Evolutionary conservation across 2,329 filamentous ascomycete genomes (phyloP), one percentile per base, ranked within the genome.

Genomic region (Beauveria scarabaeidicola): DNA sequence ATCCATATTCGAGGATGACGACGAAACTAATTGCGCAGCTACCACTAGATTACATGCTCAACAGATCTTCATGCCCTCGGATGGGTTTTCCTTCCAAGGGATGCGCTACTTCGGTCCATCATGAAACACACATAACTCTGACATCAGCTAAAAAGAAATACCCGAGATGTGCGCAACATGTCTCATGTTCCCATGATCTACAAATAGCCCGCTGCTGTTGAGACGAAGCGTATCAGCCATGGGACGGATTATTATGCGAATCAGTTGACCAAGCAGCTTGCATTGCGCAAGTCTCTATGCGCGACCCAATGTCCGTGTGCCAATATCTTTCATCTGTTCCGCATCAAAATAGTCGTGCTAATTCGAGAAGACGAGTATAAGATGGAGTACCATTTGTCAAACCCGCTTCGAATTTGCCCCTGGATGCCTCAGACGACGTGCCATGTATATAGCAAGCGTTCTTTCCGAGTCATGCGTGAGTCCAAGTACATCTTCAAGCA

Each of bases 191-290:
- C 8, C 13, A 5, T 36, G 52, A 55, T 55, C 43, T 38, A 38
- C 43, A 19, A 19, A 40, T 40, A 11, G 17, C n/a, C 53, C 21
- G 9, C 17, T 23, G 32, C 15, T 15, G 19, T 47, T 38, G 29
- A 48, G 53, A 38, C 32, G 53, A 56, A 48, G 27, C 21, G 43
- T 48, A 17, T 56, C 53, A 56, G 53, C 17, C 29, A 56, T 56
- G n/a, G 5, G 43, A 56, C 43, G 53, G 29, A 48, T 48, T 43
- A 17, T 19, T 15, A 38, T 27, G 29, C 11, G 19, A 48, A 46
- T 48, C 15, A 27, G 11, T 19, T 38, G 3, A 13, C 15, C 25
- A 32, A 2, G 11, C 27, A 3, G 52, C n/a, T 47, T 10, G 29
- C 41, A 47, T 53, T 44, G 29, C 38, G 32, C 15, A n/a, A 27